A percentile compares a stretch with the other conserved stretches of the same genome.
Conservation (phyloP, 1,284 basidiomycete genomes). For the Heterobasidion parviporum region DNA sequence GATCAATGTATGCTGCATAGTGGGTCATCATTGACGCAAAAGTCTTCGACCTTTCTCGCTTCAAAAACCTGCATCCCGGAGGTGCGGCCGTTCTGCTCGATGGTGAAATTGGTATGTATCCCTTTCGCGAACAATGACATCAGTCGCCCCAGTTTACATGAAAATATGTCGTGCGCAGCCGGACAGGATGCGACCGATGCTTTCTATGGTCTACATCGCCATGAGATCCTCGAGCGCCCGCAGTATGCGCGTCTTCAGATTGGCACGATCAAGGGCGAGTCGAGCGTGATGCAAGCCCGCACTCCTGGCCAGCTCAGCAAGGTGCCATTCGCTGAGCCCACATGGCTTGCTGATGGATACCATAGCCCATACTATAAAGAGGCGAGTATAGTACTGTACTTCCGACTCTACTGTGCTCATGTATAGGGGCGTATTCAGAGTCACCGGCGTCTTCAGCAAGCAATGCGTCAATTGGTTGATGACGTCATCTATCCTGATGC, state of each 20-base stretch:
- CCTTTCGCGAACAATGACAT: not conserved
- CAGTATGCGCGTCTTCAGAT: conserved; percentile 79
- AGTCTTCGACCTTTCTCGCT: conserved; percentile 60
- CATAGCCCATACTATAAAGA: conserved; percentile 82
- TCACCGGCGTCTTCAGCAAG: conserved; percentile 60
- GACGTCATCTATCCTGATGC: conserved; percentile 62
- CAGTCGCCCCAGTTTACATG: too few relatives aligned
- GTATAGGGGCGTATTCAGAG: conserved; percentile 12
- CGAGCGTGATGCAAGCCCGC: conserved; percentile 51
- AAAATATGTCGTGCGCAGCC: conserved; percentile 22
- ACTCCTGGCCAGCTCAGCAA: conserved; percentile 60
- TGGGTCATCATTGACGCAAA: conserved; percentile 64
- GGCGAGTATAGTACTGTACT: too few relatives aligned
- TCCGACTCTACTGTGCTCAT: too few relatives aligned
- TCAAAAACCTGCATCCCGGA: conserved; percentile 60
- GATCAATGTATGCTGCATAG: conserved; percentile 16
- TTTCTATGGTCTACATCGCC: conserved; percentile 89
- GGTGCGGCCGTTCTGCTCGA: conserved; percentile 48
- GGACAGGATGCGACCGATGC: conserved; percentile 81
- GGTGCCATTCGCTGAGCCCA: conserved; percentile 87
- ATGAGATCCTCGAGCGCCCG: conserved; percentile 77
- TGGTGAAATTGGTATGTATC: not conserved
- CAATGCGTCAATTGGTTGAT: conserved; percentile 54
- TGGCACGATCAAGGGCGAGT: conserved; percentile 64
- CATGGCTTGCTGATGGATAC: conserved; percentile 80